phyloP scores from a whole-genome alignment of 2,329 filamentous ascomycete species.

The Sporothrix schenckii region DNA sequence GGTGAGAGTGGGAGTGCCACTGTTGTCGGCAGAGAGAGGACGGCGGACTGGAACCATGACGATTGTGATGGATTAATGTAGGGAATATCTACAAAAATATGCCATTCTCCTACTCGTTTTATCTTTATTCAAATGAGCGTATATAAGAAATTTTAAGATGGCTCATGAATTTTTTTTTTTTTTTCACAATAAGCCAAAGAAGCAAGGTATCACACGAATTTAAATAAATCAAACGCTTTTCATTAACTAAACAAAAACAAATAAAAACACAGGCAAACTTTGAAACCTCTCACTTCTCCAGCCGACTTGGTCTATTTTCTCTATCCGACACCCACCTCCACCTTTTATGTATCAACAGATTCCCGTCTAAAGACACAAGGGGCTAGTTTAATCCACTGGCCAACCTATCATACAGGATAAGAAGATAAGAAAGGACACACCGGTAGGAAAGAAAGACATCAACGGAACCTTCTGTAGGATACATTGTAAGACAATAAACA shows the following conservation, averaged over 20 bases:
- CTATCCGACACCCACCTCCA: neutral
- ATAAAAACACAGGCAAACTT: neutral
- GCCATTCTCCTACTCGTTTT: no score
- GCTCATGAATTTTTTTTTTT: no score
- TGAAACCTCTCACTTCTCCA: neutral
- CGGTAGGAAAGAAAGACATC: neutral
- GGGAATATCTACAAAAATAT: no score
- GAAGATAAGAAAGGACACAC: slow-evolving; percentile 6
- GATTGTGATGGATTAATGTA: neutral
- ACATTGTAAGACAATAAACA: slow-evolving; percentile 6
- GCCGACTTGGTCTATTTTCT: neutral
- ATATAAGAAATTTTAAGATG: no score
- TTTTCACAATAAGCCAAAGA: neutral
- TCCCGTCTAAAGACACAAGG: neutral
- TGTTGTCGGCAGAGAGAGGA: neutral
- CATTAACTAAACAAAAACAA: neutral
- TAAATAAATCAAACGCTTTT: slow-evolving; percentile 5
- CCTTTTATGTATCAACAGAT: slow-evolving; percentile 2
- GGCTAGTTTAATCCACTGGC: neutral
- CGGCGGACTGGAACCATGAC: neutral
- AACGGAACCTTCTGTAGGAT: neutral
- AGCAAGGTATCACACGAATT: neutral
- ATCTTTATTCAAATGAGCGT: no score
- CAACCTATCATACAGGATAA: neutral
- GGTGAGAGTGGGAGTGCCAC: neutral